Percentiles rank a stretch among this genome's conserved stretches.
These are phyloP conservation scores for Solanum corneliomulleri DNA, from an alignment of 257 asterid species.

Conservation along the genomic window DNA sequence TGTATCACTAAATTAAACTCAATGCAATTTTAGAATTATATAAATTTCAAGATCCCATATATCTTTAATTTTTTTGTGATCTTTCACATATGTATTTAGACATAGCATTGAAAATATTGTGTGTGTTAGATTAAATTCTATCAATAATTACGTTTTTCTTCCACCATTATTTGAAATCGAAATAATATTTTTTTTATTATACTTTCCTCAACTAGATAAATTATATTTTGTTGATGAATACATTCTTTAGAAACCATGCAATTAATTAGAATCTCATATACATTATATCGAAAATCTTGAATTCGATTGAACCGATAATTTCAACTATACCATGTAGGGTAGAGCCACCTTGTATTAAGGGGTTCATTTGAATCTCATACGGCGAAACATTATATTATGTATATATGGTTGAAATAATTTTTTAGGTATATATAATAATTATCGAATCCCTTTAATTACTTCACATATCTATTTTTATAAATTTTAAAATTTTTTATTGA, in stretches of 20 bases:
- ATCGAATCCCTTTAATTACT: rapidly evolving
- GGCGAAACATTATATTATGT: too few relatives aligned
- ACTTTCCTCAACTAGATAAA: neutral
- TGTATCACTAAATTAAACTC: neutral
- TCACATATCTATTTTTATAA: rapidly evolving
- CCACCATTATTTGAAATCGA: neutral
- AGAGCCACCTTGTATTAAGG: rapidly evolving
- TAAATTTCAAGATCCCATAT: neutral
- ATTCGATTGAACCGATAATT: neutral
- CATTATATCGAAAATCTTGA: neutral
- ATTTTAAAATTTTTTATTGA: too few relatives aligned
- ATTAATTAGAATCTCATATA: neutral
- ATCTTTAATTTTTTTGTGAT: neutral
- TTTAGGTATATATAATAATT: too few relatives aligned
- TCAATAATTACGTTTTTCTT: neutral
- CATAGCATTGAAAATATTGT: neutral
- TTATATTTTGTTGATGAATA: neutral
- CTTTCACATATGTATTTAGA: neutral
- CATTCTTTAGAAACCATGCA: neutral
- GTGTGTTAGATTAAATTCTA: neutral
- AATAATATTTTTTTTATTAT: neutral
- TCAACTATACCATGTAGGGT: rapidly evolving
- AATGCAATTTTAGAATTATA: neutral
- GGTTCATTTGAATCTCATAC: rapidly evolving
- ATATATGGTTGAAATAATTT: too few relatives aligned